These are phyloP conservation scores for Chernovozyma aurita DNA, from an alignment of 1,139 yeast species.

Conservation along the genomic window DNA sequence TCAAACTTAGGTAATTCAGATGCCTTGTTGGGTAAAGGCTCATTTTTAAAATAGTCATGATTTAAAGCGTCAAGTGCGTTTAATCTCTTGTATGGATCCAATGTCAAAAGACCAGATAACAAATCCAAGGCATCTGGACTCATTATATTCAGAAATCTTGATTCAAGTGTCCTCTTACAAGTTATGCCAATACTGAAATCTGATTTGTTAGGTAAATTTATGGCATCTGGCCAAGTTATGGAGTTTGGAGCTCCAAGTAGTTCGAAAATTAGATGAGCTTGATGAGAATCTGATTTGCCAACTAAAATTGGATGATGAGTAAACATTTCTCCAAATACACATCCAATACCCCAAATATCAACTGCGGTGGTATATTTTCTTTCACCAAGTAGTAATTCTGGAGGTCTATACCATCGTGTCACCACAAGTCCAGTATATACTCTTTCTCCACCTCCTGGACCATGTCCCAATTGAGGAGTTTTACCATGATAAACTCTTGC, in stretches of 20 bases:
- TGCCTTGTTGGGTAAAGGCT: constrained; percentile 59
- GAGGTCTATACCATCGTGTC: constrained; percentile 97
- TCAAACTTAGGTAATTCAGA: constrained; percentile 64
- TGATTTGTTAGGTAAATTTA: constrained; percentile 55
- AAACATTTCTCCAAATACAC: constrained; percentile 91
- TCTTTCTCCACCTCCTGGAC: constrained; percentile 72
- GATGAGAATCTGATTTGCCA: constrained; percentile 88
- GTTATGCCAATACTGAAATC: constrained; percentile 41
- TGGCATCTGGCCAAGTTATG: constrained; percentile 62
- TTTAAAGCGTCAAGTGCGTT: constrained; percentile 77
- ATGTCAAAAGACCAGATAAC: constrained; percentile 48
- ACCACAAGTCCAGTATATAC: constrained; percentile 89
- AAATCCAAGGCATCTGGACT: constrained; percentile 37
- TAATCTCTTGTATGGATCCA: constrained; percentile 68
- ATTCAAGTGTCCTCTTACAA: constrained; percentile 53
- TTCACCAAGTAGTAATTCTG: constrained; percentile 85
- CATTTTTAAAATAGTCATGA: constrained; percentile 61
- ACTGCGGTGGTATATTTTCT: constrained; percentile 86
- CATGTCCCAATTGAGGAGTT: constrained; percentile 51
- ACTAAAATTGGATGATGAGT: constrained; percentile 76
- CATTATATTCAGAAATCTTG: constrained; percentile 31
- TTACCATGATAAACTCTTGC: constrained; percentile 78
- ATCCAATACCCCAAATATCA: constrained; percentile 96
- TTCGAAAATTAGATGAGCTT: constrained; percentile 75
- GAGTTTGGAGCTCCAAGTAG: constrained; percentile 77